Percentiles rank a stretch among this genome's conserved stretches.
Conservation (phyloP, 2,329 filamentous ascomycete species). For the Trichoderma arundinaceum region DNA sequence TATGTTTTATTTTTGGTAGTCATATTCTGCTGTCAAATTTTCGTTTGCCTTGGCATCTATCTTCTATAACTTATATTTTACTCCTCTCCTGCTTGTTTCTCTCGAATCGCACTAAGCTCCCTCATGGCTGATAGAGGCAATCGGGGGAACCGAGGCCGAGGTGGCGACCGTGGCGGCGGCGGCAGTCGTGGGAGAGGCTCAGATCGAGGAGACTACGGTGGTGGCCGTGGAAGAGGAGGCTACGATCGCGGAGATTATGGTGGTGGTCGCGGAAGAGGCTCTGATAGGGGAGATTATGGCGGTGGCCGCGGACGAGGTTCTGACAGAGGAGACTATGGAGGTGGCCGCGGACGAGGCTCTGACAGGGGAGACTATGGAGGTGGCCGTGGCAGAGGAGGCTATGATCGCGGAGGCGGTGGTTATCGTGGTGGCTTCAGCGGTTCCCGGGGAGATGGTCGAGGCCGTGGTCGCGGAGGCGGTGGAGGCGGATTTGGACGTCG, state of each 20-base stretch:
- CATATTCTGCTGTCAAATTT: neutral
- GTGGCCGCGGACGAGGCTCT: conserved; percentile 31
- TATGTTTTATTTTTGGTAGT: neutral
- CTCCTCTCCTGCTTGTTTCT: neutral
- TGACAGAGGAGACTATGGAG: conserved; percentile 25
- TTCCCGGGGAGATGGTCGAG: conserved; percentile 35
- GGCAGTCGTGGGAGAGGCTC: conserved; percentile 20
- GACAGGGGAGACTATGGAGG: conserved; percentile 30
- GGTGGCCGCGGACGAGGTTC: conserved; percentile 33
- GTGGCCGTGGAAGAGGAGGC: conserved; percentile 26
- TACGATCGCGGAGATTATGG: conserved; percentile 33
- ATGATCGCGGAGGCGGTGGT: conserved; percentile 31
- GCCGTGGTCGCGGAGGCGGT: conserved; percentile 35
- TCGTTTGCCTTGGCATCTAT: neutral
- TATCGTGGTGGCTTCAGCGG: conserved; percentile 35
- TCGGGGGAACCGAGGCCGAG: conserved; percentile 34
- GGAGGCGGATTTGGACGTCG: conserved; percentile 37
- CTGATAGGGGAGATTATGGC: conserved; percentile 29
- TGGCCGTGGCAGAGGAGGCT: conserved; percentile 33
- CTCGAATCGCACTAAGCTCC: neutral
- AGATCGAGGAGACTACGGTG: conserved; percentile 37
- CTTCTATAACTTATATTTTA: neutral
- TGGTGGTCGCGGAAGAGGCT: conserved; percentile 34
- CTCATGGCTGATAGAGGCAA: conserved; percentile 34
- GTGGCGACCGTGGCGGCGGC: conserved; percentile 30